Conservation (phyloP, 345 rosid species). For the Aurinia saxatilis region DNA sequence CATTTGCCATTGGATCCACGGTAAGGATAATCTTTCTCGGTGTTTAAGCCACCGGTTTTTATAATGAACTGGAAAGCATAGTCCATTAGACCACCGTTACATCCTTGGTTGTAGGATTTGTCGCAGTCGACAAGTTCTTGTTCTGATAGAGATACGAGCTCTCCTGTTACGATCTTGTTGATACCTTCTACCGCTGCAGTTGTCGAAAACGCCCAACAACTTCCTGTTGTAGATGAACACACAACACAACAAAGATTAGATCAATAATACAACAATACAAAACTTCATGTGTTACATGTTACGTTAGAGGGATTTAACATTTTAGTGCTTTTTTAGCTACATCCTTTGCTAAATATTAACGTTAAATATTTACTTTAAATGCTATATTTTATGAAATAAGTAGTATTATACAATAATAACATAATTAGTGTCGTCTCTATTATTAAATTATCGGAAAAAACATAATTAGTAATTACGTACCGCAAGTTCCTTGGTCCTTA, state of each 20-base stretch:
- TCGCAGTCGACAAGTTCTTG: conserved; percentile 98
- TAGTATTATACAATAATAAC: no score
- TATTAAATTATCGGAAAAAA: no score
- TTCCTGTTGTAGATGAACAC: conserved; percentile 42
- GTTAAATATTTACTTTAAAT: background rate
- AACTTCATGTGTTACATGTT: background rate
- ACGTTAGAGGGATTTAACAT: background rate
- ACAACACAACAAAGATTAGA: background rate
- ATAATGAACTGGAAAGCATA: conserved; percentile 88
- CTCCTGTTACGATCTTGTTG: conserved; percentile 83
- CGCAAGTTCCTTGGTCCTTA: conserved; percentile 85
- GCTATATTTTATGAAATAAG: background rate
- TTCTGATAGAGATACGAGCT: conserved; percentile 62
- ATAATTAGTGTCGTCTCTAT: no score
- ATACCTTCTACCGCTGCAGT: conserved; percentile 82
- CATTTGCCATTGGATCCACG: conserved; percentile 44
- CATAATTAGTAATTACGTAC: conserved; percentile 30
- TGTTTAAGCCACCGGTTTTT: conserved; percentile 73
- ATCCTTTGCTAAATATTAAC: background rate
- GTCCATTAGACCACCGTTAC: conserved; percentile 97
- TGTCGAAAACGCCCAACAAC: conserved; percentile 99
- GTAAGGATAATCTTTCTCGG: conserved; percentile 78
- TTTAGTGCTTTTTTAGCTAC: background rate
- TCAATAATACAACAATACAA: background rate
- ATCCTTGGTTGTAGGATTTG: conserved; percentile 54